Evolutionary conservation across 495 filamentous ascomycete genomes (phyloP), one percentile per base, ranked within the genome.

Genomic region (Margaritispora aquatica): DNA sequence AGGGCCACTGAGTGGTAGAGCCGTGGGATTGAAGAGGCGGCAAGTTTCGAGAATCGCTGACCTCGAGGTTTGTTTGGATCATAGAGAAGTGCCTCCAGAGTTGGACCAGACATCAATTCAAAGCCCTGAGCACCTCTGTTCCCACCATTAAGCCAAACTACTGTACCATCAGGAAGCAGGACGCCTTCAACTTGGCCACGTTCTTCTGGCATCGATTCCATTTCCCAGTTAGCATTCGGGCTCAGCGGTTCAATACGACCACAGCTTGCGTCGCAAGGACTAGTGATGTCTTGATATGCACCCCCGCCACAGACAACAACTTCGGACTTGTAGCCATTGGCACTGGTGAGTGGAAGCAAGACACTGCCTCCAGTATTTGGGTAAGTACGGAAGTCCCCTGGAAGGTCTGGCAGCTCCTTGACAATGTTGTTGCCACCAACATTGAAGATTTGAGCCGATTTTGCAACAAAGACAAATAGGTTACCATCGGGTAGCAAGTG

Each of bases 301-400:
- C 84, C 83, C 54, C 83, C 83, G 55, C 83, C 83, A 69, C 84
- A 86, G 54, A 86, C 74, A 26, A 85, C 71, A 34, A 86, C 66
- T 59, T 80, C 78, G 0, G 80, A 73, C 10, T 72, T 68, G 75
- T 77, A 86, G 41, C 74, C 67, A 52, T 78, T 80, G 17, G 66
- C 63, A 57, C 75, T 80, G 11, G 76, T 74, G 7, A 86, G 69
- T 1, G 84, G 81, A 24, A 86, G 73, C 21, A 86, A 66, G 20
- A 84, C 80, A 51, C 77, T 81, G 19, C 78, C 79, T 55, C 84
- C 83, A 24, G 83, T 84, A 66, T 84, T 86, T 22, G 83, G 84
- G 60, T 86, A 86, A 0, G 82, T 85, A 49, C 83, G 79, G 65
- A 78, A 85, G 49, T 76, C 69, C 0, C 83, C 84, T 23, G 79